A percentile compares a stretch with the other conserved stretches of the same genome.
These are phyloP conservation scores for Cercophora newfieldiana DNA, from an alignment of 495 filamentous ascomycete genomes.

Conservation along the genomic window DNA sequence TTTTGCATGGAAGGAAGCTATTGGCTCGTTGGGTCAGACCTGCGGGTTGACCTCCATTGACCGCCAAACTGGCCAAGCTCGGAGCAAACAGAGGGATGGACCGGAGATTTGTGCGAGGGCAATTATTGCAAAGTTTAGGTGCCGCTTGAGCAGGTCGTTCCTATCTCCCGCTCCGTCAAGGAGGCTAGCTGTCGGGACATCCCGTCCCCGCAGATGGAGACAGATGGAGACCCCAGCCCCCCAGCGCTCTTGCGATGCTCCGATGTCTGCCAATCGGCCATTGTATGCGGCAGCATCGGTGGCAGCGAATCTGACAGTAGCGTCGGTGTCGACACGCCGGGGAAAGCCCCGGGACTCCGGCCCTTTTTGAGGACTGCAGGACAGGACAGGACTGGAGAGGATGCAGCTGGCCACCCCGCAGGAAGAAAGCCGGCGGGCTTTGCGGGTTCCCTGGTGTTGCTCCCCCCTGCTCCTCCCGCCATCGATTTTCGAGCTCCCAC, in stretches of 20 bases:
- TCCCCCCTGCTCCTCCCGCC: slow-evolving; percentile 5
- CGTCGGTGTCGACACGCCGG: neutral
- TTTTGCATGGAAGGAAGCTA: too few species aligned
- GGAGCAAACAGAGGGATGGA: too few species aligned
- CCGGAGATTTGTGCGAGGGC: too few species aligned
- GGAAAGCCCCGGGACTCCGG: neutral
- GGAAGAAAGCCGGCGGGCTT: neutral
- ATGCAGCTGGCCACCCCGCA: neutral
- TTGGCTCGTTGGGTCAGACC: too few species aligned
- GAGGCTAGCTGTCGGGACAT: neutral
- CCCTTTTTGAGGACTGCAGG: neutral
- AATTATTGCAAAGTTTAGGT: neutral
- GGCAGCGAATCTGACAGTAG: neutral
- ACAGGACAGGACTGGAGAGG: neutral
- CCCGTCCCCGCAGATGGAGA: neutral
- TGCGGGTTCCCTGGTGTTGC: neutral
- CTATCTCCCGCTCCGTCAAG: neutral
- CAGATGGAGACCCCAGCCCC: neutral
- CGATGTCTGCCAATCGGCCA: neutral
- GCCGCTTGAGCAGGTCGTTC: neutral
- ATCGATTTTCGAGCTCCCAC: slow-evolving; percentile 10
- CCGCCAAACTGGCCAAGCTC: too few species aligned
- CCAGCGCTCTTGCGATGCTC: neutral
- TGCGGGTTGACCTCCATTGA: too few species aligned
- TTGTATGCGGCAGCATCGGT: neutral